Conservation (phyloP, 345 rosid species). For the Eucalyptus globulus region DNA sequence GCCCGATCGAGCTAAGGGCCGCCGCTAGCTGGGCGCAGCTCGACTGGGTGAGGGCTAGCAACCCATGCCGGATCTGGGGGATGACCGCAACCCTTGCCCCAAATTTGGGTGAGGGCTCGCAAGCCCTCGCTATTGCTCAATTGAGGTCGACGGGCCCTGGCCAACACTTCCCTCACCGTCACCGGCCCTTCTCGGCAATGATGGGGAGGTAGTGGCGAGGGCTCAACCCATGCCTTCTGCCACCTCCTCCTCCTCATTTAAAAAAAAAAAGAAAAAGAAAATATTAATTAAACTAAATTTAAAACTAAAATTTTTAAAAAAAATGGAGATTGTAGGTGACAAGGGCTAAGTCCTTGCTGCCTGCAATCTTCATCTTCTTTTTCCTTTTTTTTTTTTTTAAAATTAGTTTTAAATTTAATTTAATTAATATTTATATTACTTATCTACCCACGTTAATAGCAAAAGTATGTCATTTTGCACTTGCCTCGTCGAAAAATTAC, state of each 20-base stretch:
- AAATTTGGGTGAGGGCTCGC: accelerated
- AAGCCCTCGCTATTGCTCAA: accelerated
- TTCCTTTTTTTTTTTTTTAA: accelerated
- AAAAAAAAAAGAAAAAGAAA: too few species aligned
- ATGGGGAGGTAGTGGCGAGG: accelerated
- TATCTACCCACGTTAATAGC: too few species aligned
- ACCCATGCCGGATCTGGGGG: accelerated
- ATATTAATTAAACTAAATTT: too few species aligned
- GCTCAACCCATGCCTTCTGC: too few species aligned
- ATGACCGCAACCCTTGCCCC: accelerated
- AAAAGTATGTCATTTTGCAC: accelerated
- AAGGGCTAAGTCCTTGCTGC: accelerated
- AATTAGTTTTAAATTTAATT: too few species aligned
- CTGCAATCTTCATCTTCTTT: too few species aligned
- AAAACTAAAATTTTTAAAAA: too few species aligned
- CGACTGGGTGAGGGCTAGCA: accelerated
- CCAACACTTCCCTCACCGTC: too few species aligned
- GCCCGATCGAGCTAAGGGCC: accelerated
- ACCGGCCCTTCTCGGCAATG: accelerated
- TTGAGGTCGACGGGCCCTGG: accelerated
- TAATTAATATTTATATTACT: too few species aligned
- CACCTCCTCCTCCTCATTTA: too few species aligned
- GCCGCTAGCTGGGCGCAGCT: accelerated
- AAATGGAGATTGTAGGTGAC: too few species aligned
- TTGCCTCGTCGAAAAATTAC: accelerated